Percentiles rank a stretch among this genome's conserved stretches.
phyloP scores from a whole-genome alignment of 495 filamentous ascomycete species.

The Xanthoparmelia taractica region DNA sequence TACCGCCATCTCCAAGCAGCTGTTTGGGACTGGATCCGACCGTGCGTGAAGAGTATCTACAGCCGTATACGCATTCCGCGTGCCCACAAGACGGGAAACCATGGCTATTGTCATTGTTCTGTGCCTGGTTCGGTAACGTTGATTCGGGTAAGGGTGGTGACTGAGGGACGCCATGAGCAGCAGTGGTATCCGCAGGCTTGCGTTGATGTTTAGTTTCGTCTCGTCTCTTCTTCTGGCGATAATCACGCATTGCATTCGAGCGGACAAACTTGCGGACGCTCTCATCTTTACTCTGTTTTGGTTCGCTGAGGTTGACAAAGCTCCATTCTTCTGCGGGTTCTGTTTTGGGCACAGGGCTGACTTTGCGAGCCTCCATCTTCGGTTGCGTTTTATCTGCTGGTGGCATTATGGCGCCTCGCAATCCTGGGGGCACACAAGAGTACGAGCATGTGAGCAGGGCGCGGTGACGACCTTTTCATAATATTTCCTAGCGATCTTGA shows the following conservation, averaged over 20 bases:
- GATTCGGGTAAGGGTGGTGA: background rate
- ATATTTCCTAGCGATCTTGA: background rate
- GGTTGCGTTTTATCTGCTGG: background rate
- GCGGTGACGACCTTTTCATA: background rate
- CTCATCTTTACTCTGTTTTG: background rate
- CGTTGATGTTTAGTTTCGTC: background rate
- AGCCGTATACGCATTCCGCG: background rate
- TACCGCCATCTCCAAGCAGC: background rate
- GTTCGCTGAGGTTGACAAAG: constrained; percentile 9
- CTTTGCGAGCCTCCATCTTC: background rate
- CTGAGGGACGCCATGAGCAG: background rate
- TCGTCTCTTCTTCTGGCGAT: constrained; percentile 1
- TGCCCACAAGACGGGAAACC: background rate
- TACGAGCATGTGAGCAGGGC: background rate
- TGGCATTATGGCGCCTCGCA: background rate
- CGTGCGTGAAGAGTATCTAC: background rate
- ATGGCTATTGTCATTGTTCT: background rate
- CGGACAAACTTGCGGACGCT: background rate
- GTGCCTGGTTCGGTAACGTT: background rate
- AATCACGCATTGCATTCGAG: constrained; percentile 4
- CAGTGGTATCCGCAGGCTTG: background rate
- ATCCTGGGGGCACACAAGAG: background rate
- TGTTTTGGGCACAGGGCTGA: background rate
- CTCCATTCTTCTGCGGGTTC: background rate
- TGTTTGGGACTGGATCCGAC: background rate